Conservation (phyloP, 2,329 filamentous ascomycete genomes). For the Daldinia eschscholtzii region DNA sequence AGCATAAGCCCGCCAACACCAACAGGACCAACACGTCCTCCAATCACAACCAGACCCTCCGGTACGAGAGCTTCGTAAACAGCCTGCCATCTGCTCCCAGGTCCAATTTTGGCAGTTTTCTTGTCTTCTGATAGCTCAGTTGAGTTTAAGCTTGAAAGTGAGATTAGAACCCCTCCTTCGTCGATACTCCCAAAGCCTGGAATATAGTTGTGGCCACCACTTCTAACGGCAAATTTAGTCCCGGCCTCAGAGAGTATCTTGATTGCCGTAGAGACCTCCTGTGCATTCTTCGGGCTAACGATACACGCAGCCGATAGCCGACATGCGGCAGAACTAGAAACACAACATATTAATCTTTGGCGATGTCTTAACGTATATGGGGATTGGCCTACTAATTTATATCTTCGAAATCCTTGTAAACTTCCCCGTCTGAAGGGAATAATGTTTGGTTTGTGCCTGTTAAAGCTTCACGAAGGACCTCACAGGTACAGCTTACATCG, state of each 20-base stretch:
- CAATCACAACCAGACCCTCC: constrained; percentile 45
- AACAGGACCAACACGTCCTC: constrained; percentile 49
- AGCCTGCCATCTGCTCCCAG: constrained; percentile 50
- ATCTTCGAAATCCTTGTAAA: constrained; percentile 37
- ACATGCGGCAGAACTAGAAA: constrained; percentile 39
- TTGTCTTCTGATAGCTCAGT: constrained; percentile 50
- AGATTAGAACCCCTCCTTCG: constrained; percentile 53
- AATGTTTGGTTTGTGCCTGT: constrained; percentile 32
- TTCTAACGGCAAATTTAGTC: constrained; percentile 47
- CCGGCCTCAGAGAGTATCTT: constrained; percentile 40
- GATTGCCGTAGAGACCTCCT: constrained; percentile 45
- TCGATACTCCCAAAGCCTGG: constrained; percentile 48
- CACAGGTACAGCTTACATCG: constrained; percentile 35
- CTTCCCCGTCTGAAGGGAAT: constrained; percentile 32
- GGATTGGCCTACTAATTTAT: constrained; percentile 40
- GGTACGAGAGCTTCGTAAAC: constrained; percentile 50
- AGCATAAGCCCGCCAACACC: constrained; percentile 51
- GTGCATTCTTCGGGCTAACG: constrained; percentile 44
- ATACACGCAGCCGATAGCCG: constrained; percentile 47
- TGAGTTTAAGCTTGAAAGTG: constrained; percentile 53
- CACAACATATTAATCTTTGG: constrained; percentile 14
- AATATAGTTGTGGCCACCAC: constrained; percentile 51
- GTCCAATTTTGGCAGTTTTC: constrained; percentile 50
- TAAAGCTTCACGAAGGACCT: constrained; percentile 28
- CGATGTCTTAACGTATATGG: neutral